A percentile compares a stretch with the other conserved stretches of the same genome.
Conservation (phyloP, 2,329 filamentous ascomycete genomes). For the Triangularia setosa region DNA sequence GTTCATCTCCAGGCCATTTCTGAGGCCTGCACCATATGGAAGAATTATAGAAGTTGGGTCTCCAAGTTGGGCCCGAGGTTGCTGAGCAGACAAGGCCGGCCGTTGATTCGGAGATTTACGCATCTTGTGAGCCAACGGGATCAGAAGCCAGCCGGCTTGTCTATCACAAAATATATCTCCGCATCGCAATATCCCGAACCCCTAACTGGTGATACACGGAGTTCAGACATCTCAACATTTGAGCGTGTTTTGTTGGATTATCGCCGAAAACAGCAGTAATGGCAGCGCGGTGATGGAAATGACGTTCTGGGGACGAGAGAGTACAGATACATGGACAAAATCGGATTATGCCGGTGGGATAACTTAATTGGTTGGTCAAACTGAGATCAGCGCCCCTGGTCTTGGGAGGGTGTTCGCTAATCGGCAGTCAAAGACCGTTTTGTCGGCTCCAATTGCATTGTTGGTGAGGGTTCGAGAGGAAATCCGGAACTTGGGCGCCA, state of each 20-base stretch:
- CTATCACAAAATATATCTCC: background rate
- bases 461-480: background rate
- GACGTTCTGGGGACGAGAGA: background rate
- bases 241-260: background rate
- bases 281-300: background rate
- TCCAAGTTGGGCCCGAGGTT: background rate
- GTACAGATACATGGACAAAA: background rate
- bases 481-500: background rate
- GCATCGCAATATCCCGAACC: background rate
- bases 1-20: background rate
- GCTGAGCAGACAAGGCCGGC: background rate
- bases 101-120: background rate
- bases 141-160: background rate
- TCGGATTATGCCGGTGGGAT: background rate
- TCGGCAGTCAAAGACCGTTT: background rate
- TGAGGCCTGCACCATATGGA: background rate
- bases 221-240: background rate
- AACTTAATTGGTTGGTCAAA: background rate
- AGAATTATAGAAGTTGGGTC: background rate
- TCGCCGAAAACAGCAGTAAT: background rate
- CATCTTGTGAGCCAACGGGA: background rate
- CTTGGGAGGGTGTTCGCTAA: background rate
- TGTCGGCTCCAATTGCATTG: slow-evolving; percentile 1
- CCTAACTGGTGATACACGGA: background rate
- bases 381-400: background rate